A percentile compares a stretch with the other conserved stretches of the same genome.
These are phyloP conservation scores for Sarocladiaceae sp. DNA, from an alignment of 2,329 filamentous ascomycete species.

Conservation along the genomic window DNA sequence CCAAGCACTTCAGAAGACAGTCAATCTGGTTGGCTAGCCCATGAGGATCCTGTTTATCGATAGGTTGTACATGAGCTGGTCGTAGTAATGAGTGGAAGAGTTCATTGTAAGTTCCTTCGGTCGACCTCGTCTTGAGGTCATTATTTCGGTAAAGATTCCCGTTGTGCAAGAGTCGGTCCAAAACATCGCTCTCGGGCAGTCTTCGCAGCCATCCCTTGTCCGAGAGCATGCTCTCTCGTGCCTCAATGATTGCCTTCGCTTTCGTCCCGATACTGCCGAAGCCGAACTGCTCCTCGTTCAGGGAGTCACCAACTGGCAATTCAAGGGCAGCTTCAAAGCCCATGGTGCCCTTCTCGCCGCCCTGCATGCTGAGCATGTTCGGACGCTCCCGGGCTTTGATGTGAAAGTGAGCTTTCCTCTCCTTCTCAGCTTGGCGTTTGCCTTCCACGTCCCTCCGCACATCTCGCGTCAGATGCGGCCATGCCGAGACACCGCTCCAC, in stretches of 20 bases:
- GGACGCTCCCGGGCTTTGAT: slow-evolving; percentile 56
- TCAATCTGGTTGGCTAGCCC: slow-evolving; percentile 65
- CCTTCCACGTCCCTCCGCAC: slow-evolving; percentile 39
- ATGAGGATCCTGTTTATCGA: slow-evolving; percentile 52
- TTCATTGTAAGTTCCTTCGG: slow-evolving; percentile 55
- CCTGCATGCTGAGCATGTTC: slow-evolving; percentile 67
- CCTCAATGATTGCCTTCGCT: slow-evolving; percentile 47
- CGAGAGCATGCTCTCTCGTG: slow-evolving; percentile 50
- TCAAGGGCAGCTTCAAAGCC: slow-evolving; percentile 65
- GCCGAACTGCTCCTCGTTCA: slow-evolving; percentile 56
- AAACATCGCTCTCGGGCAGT: slow-evolving; percentile 49
- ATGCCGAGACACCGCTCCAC: slow-evolving; percentile 57
- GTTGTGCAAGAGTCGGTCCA: slow-evolving; percentile 53
- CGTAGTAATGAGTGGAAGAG: slow-evolving; percentile 55
- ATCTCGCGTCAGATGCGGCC: slow-evolving; percentile 52
- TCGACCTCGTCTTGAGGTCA: slow-evolving; percentile 42
- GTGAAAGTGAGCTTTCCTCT: slow-evolving; percentile 50
- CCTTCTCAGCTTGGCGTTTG: slow-evolving; percentile 35
- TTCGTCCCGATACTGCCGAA: slow-evolving; percentile 51
- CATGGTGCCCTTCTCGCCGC: slow-evolving; percentile 63
- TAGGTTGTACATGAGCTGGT: slow-evolving; percentile 43
- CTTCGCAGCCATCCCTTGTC: slow-evolving; percentile 47
- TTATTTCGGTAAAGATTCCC: slow-evolving; percentile 49
- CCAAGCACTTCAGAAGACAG: slow-evolving; percentile 59
- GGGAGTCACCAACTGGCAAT: slow-evolving; percentile 55